Evolutionary conservation across 73 alveolate species (phyloP), one percentile per base, ranked within the genome.

Genomic region (Symbiodinium pilosum): DNA sequence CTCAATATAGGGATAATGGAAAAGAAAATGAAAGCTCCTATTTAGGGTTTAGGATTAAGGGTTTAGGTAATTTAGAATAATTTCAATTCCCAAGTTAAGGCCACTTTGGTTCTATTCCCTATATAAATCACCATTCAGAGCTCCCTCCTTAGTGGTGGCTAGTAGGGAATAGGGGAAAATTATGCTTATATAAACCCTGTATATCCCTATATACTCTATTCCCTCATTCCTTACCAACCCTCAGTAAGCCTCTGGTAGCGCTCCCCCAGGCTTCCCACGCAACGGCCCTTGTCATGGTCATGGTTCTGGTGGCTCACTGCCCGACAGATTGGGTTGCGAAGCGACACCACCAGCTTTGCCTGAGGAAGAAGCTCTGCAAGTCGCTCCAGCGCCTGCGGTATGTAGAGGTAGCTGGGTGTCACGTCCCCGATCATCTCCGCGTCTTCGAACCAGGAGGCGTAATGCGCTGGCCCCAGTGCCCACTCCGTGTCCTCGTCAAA

Each of bases 291-390:
- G 69, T 40, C 12, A 21, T 39, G 85, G 94, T 87, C 94, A 64
- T 87, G 94, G 69, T 87, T 87, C 43, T 87, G 94, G 44, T 87
- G 94, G 34, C 69, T 39, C 68, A 87, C 85, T 41, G 94, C 94
- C 5, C 94, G 85, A 42, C 34, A 28, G 42, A 87, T 87, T 32
- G 94, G 94, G 85, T 87, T 87, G 69, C 94, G 85, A n/a, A 87
- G 42, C 34, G 59, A 41, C 20, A 87, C 94, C 28, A 87, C 85
- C 54, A 87, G 28, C 43, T 38, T 39, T 6, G 84, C 94, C 68
- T 89, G 95, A 9, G 95, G 95, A 69, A 89, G 20, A 21, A 2
- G 75, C 16, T 64, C 75, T 28, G 87, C 73, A 54, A 89, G 18
- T 34, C 95, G 95, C 43, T 4, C 51, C 87, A 89, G 20, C 39